Base-by-base conservation (phyloP, 805 yeast genomes). In the Isabelozyma gotoi region DNA sequence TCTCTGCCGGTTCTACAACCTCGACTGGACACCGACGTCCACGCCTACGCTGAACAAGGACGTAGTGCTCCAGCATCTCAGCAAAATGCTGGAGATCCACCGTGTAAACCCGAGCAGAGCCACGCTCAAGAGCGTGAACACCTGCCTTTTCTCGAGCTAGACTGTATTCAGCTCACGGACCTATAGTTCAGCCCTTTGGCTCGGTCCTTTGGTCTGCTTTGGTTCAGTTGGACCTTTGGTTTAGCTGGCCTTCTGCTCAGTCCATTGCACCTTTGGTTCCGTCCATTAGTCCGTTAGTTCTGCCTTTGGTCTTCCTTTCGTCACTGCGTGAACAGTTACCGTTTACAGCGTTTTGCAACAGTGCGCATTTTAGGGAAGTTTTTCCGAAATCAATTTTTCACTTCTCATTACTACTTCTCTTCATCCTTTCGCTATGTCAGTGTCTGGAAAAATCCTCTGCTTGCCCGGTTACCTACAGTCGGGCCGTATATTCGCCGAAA, bases 31-130 rank as follows among this genome's bases (percentile, higher is more conserved):
- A 1, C 38, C 24, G 7, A 15, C 29, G 41, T 47, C 17, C 21
- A 50, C 33, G 21, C 53, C 38, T 19, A 67, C 35, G 50, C 49
- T 68, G 0, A 69, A 75, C 19, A 85, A 85, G 55, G 79, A 73
- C 19, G 59, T 69, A 7, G 74, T 86, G 12, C 75, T 81, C 43
- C 73, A 73, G 44, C 82, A 85, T 42, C 62, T 88, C 21, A 76
- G 81, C 2, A 59, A 59, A 37, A 52, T 88, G 3, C 68, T 76
- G 14, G 63, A 73, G 2, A 59, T 65, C 6, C 58, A 76, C n/a
- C 77, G 74, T 33, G 78, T 78, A 4, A 85, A 88, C 46, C 96
- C 96, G 0, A 82, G 90, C 43, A 68, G 96, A 39, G 82, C 88
- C 8, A 85, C 95, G 0, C 65, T 88, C 33, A 90, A 84, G 51